Base-by-base conservation (phyloP, 192 early-diverging fungal species). In the Coemansia sp. region DNA sequence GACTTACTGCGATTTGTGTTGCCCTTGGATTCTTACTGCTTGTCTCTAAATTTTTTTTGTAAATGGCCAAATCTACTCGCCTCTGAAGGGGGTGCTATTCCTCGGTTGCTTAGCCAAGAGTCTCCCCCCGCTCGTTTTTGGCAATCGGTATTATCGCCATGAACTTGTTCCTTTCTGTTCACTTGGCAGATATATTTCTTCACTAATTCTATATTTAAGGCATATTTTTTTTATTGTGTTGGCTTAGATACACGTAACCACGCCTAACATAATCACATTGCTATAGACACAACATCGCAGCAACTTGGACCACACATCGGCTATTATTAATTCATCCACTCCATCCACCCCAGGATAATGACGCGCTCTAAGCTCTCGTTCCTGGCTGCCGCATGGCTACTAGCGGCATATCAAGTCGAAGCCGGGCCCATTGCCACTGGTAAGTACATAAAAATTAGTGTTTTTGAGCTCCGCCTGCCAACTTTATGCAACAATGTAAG, bases 381-480 rank as follows among this genome's bases (percentile, higher is more conserved):
- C 20, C 55, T 81, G 68, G 78, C 78, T n/a, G 73, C 59, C 22
- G 78, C 73, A 61, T 81, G 78, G 78, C 59, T 81, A 56, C 67
- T 81, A 60, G 78, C 73, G 18, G 78, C 78, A 15, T 58, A 56
- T 18, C 73, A 75, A 41, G 70, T 59, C 27, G 40, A 47, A 16
- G 78, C 78, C 3, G 73, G 78, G 16, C 78, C 78, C 1, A 81
- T 81, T 65, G 78, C 78, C 4, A 61, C 67, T 44, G 69, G 76
- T 79, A 70, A 73, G 70, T 56, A 32, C 8, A 64, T 49, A 65
- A 18, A 29, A 16, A 18, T 3, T 58, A 18, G 4, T 55, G 52
- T 6, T 53, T 15, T n/a, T 56, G 24, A 24, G 27, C 29, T 10
- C 41, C n/a, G 24, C 34, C 34, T 8, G 34, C 8, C 34, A 35